Conservation (phyloP, 2,329 filamentous ascomycete genomes). For the Neonectria magnoliae region DNA sequence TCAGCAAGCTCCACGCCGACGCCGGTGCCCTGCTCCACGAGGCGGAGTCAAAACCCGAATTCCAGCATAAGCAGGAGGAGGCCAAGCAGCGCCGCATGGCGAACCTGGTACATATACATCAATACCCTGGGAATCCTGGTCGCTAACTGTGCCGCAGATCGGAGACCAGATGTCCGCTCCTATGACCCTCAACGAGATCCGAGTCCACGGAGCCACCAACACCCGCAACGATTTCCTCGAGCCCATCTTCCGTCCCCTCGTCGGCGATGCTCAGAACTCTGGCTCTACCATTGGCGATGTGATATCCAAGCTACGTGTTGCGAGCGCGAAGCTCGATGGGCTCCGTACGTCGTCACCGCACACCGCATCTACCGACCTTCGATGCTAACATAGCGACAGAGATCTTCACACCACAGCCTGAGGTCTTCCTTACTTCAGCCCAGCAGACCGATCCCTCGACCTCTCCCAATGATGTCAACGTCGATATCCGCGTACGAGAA, state of each 20-base stretch:
- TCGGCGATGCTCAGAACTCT: slow-evolving; percentile 72
- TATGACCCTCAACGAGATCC: slow-evolving; percentile 86
- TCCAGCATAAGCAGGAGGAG: slow-evolving; percentile 51
- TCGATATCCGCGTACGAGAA: slow-evolving; percentile 86
- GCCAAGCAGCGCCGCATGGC: slow-evolving; percentile 52
- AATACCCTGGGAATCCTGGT: background rate
- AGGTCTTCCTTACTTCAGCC: slow-evolving; percentile 83
- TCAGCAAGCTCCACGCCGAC: slow-evolving; percentile 54
- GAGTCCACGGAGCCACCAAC: slow-evolving; percentile 82
- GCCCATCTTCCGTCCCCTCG: slow-evolving; percentile 79
- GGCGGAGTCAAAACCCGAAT: slow-evolving; percentile 50
- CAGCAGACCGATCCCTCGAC: slow-evolving; percentile 74
- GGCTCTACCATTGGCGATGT: slow-evolving; percentile 84
- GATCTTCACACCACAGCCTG: slow-evolving; percentile 86
- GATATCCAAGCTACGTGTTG: slow-evolving; percentile 74
- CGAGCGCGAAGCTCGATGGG: slow-evolving; percentile 78
- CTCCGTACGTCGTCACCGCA: slow-evolving; percentile 70
- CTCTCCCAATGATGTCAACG: slow-evolving; percentile 80
- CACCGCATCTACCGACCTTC: background rate
- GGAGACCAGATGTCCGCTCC: slow-evolving; percentile 85
- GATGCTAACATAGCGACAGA: slow-evolving; percentile 59
- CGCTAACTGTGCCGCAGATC: slow-evolving; percentile 45
- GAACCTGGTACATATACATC: slow-evolving; percentile 46
- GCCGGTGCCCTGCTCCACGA: slow-evolving; percentile 51
- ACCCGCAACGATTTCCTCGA: slow-evolving; percentile 88